phyloP scores from a whole-genome alignment of 2,329 filamentous ascomycete genomes.

The Huntiella decipiens region DNA sequence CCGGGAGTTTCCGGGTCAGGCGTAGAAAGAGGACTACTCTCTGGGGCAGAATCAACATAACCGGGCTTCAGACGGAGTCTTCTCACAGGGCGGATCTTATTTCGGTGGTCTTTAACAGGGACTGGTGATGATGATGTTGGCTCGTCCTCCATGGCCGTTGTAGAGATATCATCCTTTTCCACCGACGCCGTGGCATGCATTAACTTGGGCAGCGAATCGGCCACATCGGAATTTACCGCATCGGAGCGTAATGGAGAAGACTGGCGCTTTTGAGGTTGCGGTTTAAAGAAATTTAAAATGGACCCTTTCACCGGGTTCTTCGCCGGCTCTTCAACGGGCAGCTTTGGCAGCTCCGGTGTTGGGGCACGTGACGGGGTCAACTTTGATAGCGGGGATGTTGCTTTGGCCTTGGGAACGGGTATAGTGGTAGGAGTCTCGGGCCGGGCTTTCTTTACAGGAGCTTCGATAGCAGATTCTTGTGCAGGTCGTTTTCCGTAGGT shows the following conservation, averaged over 20 bases:
- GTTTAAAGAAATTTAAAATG: constrained; percentile 25
- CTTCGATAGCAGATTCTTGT: constrained; percentile 15
- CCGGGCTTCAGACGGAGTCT: constrained; percentile 2
- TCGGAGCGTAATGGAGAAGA: constrained; percentile 4
- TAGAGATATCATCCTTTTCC: neutral
- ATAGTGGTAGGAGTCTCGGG: constrained; percentile 4
- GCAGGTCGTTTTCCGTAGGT: constrained; percentile 22
- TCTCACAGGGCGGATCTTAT: neutral
- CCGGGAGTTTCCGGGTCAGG: neutral
- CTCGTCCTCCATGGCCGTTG: neutral
- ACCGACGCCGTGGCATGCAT: neutral
- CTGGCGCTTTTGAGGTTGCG: constrained; percentile 16
- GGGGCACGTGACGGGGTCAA: neutral
- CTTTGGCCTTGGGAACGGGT: neutral
- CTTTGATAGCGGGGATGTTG: neutral
- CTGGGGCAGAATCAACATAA: neutral
- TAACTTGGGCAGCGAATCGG: neutral
- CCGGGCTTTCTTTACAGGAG: constrained; percentile 15
- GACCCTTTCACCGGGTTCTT: constrained; percentile 16
- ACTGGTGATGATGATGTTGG: neutral
- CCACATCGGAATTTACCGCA: constrained; percentile 4
- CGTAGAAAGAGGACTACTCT: neutral
- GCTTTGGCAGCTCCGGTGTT: neutral
- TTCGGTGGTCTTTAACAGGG: neutral
- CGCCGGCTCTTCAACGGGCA: neutral